Evolutionary conservation across 2,329 filamentous ascomycete genomes (phyloP), one percentile per base, ranked within the genome.

Genomic region (Verticillium tricorpus): DNA sequence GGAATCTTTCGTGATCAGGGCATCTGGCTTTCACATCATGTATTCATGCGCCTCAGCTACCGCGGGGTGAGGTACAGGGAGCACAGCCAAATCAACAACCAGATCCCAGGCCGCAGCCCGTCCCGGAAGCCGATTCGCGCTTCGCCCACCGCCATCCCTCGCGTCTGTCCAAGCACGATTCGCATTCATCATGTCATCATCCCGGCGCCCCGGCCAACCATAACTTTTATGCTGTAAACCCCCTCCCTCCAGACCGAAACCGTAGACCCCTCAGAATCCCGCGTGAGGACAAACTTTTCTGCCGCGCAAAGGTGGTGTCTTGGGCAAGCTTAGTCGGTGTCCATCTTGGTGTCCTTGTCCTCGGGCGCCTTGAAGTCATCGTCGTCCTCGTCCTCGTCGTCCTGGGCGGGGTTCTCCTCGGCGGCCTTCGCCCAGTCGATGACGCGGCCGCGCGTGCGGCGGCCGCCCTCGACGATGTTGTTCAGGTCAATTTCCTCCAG

Each of bases 391-490:
- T 94, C 89, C 15, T 92, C 90, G 5, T 93, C 90, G 8, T 91
- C 88, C n/a, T 87, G 85, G 66, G 82, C 85, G 56, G 85, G 87
- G 69, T 90, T 85, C 76, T 96, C 88, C 77, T 90, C 84, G 31
- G 92, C 92, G 22, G 93, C 93, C 81, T 96, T 93, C 71, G 90
- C 90, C 78, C 92, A 98, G 83, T 98, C 92, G 74, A 98, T 97
- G 72, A 88, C 85, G 77, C 92, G 91, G 73, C 93, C 93, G 72
- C 94, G 94, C 66, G 94, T 98, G 77, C 95, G 94, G 70, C 89
- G 86, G 66, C 89, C 89, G 67, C 83, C 85, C 63, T 80, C 75
- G 73, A 98, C 88, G 75, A 98, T 96, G 84, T 98, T 98, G 75
- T 86, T 85, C 62, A 86, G 81, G 74, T 96, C 92, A 75, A 99